Evolutionary conservation across 176 grass and related monocot genomes (phyloP).

Genomic region (Sorghum bicolor): Sorghum_bicolor_NCBIv3 NC_012876.2:62402501-62403000

Average conservation of each 20-base stretch:
- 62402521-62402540: background rate
- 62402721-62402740: constrained; percentile 12
- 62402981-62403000: background rate
- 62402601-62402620: background rate
- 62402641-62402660: no score
- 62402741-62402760: no score
- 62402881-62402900: background rate
- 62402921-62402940: background rate
- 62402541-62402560: no score
- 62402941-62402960: constrained; percentile 7
- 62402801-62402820: background rate
- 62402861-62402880: background rate
- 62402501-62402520: background rate
- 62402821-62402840: background rate
- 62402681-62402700: background rate
- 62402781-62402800: background rate
- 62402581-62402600: background rate
- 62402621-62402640: background rate
- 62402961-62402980: constrained; percentile 35
- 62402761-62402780: background rate
- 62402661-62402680: no score
- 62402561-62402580: background rate
- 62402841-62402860: constrained; percentile 2
- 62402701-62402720: background rate
- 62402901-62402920: background rate